Evolutionary conservation across 352 stramenopile species (phyloP).

Genomic region (Phytophthora macrochlamydospora): DNA sequence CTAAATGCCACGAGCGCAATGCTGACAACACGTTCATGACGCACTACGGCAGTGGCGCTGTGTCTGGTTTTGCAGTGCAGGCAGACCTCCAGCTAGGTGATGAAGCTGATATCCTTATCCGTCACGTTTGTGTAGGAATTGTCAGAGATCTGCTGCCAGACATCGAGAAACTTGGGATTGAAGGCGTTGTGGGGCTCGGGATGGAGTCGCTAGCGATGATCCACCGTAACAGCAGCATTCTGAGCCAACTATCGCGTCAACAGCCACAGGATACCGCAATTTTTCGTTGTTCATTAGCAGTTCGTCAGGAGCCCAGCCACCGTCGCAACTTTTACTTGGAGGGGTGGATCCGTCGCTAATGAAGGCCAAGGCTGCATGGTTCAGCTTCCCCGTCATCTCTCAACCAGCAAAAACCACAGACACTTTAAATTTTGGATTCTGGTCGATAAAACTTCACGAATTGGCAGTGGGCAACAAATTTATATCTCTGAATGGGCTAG

Average conservation of each 20-base stretch:
- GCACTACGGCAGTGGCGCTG: conserved; percentile 22
- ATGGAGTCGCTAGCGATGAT: conserved; percentile 23
- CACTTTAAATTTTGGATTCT: conserved; percentile 28
- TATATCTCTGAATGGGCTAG: conserved; percentile 1
- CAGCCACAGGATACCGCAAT: background rate
- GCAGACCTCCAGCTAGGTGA: conserved; percentile 13
- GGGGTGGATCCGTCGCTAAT: conserved; percentile 11
- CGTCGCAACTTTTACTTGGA: conserved; percentile 22
- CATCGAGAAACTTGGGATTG: conserved; percentile 7
- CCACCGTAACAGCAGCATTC: conserved; percentile 10
- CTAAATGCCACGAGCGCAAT: background rate
- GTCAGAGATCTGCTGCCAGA: conserved; percentile 6
- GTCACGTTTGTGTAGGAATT: conserved; percentile 15
- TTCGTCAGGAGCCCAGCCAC: conserved; percentile 4
- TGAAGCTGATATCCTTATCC: background rate
- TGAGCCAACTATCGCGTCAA: conserved; percentile 3
- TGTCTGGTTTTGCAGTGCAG: conserved; percentile 11
- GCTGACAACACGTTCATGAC: background rate
- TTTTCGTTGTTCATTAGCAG: conserved; percentile 23
- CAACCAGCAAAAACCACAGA: background rate
- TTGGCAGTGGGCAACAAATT: conserved; percentile 11
- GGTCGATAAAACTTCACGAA: conserved; percentile 15
- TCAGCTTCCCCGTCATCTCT: conserved; percentile 18
- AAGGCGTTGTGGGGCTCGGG: conserved; percentile 24
- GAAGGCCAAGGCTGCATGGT: conserved; percentile 7